These are phyloP conservation scores for Fusarium sp. DNA, from an alignment of 2,329 filamentous ascomycete species.

Conservation along the genomic window DNA sequence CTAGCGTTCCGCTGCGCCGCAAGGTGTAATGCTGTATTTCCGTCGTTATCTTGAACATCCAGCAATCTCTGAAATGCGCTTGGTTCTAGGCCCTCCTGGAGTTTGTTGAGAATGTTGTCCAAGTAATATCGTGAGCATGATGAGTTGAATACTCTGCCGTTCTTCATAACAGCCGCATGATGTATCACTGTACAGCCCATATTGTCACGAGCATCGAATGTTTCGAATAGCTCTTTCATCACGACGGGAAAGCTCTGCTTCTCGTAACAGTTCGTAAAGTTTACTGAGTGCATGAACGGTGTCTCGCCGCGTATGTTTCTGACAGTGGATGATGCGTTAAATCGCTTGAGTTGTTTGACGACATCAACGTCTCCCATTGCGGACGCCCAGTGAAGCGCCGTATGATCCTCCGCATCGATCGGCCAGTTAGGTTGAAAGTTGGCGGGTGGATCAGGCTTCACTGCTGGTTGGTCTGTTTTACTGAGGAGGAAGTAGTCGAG, in stretches of 20 bases:
- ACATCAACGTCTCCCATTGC: conserved; percentile 97
- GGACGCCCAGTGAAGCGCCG: conserved; percentile 94
- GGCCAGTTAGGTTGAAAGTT: conserved; percentile 89
- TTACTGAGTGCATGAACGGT: conserved; percentile 90
- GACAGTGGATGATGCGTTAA: conserved; percentile 78
- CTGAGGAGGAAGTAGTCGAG: conserved; percentile 95
- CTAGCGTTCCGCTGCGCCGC: conserved; percentile 85
- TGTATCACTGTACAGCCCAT: conserved; percentile 91
- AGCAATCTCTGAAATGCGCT: conserved; percentile 81
- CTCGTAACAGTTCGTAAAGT: conserved; percentile 97
- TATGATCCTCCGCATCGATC: conserved; percentile 94
- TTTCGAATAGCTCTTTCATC: conserved; percentile 83
- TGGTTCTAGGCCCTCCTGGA: conserved; percentile 80
- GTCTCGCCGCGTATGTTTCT: conserved; percentile 83
- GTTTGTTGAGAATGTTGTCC: conserved; percentile 87
- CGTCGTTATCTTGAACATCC: conserved; percentile 83
- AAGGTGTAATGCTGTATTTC: conserved; percentile 84
- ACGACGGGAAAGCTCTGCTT: conserved; percentile 89
- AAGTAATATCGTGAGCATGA: conserved; percentile 93
- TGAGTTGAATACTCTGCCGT: conserved; percentile 82
- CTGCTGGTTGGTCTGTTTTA: conserved; percentile 78
- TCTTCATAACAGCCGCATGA: conserved; percentile 89
- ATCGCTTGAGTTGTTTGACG: conserved; percentile 84
- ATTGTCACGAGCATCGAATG: conserved; percentile 81
- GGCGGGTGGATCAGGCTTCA: conserved; percentile 79